Percentiles rank a stretch among this genome's conserved stretches.
Conservation (phyloP, 2,329 filamentous ascomycete species). For the Chrysoporthe cubensis region DNA sequence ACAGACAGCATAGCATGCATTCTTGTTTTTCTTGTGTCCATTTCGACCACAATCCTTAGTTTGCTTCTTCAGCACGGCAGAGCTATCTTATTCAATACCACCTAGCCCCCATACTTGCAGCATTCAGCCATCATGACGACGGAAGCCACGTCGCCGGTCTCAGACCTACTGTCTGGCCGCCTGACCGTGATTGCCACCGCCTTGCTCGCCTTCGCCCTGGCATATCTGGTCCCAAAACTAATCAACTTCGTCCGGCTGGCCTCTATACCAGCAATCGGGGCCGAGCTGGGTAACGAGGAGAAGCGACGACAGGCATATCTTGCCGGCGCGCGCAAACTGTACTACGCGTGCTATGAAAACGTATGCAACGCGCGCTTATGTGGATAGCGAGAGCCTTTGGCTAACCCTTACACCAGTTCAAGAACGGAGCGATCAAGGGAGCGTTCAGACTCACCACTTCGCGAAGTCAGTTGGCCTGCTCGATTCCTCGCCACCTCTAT, state of each 20-base stretch:
- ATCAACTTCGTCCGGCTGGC: neutral
- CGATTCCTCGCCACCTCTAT: neutral
- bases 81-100: neutral
- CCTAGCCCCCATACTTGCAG: neutral
- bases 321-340: constrained; percentile 7
- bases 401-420: constrained; percentile 5
- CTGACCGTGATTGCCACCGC: neutral
- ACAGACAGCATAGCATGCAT: too few relatives aligned
- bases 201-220: neutral
- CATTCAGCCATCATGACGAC: neutral
- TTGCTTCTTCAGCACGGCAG: neutral
- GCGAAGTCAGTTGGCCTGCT: constrained; percentile 5
- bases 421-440: neutral
- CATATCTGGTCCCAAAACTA: neutral
- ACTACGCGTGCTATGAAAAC: constrained; percentile 7
- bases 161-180: constrained; percentile 1
- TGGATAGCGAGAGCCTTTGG: too few relatives aligned
- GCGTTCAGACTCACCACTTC: constrained; percentile 4
- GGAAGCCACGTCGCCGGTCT: neutral
- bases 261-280: neutral
- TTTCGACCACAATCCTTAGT: neutral
- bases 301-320: constrained; percentile 12
- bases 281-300: constrained; percentile 8
- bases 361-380: neutral
- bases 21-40: neutral